Evolutionary conservation across 2,329 filamentous ascomycete species (phyloP), one percentile per base, ranked within the genome.

Genomic region (Monilinia laxa): DNA sequence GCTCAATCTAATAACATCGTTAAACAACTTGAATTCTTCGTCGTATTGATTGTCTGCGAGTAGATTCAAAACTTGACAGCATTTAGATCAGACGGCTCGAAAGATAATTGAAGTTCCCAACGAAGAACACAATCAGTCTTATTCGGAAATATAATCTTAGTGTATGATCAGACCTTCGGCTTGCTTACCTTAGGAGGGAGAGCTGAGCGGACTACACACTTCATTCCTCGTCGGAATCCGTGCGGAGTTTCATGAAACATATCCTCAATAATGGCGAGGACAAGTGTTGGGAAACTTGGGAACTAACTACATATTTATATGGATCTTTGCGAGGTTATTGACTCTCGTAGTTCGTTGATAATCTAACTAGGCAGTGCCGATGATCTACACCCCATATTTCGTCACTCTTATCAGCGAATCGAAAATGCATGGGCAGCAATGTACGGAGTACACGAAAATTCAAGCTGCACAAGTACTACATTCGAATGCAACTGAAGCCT

Each of bases 171-270:
- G 62, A 58, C 28, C 52, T 58, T 57, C 62, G 49, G 40, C 52
- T 57, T 57, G 18, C 40, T 47, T 64, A 40, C n/a, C 49, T 23
- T 55, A 28, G 49, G 42, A n/a, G n/a, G n/a, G n/a, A n/a, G n/a
- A 23, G 18, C 16, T 64, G 51, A 47, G 62, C 62, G 62, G 62
- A 64, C 53, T 58, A 57, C 40, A 57, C 40, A 25, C 62, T 64
- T 49, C n/a, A 49, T 47, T 18, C 47, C 31, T 35, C 53, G 53
- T 47, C 25, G 25, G 20, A 64, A 64, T 58, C 62, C 28, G 51
- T 57, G 40, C 40, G 53, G 28, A 49, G 40, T 40, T 40, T 64
- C 20, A 58, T 58, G 40, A 64, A 56, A 64, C 42, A 40, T 25
- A 31, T 28, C 16, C 38, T 40, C 28, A 57, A 51, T 20, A 64